Conservation (phyloP, 306 rosid species). For the Astragalus membranaceus region DNA sequence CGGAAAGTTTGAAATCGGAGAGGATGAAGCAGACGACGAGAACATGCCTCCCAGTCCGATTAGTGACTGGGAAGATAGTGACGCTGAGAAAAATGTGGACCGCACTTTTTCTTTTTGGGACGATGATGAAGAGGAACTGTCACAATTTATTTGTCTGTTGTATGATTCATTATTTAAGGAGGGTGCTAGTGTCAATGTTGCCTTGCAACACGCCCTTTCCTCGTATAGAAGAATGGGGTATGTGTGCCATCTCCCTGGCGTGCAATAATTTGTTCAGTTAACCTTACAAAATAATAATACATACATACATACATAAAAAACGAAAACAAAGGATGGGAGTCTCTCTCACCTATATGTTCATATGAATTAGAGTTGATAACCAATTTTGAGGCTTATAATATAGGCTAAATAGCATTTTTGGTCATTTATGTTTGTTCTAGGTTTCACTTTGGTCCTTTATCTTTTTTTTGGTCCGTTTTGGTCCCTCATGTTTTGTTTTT, state of each 20-base stretch:
- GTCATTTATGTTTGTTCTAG: too few species aligned
- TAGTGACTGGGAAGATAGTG: conserved; percentile 98
- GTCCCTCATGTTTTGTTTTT: too few species aligned
- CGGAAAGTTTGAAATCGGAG: conserved; percentile 88
- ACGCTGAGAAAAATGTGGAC: conserved; percentile 53
- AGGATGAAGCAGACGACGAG: conserved; percentile 81
- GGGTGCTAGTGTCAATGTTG: conserved; percentile 57
- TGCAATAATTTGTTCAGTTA: conserved; percentile 32
- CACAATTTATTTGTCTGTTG: conserved; percentile 68
- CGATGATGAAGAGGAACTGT: conserved; percentile 74
- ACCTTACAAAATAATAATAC: conserved; percentile 5
- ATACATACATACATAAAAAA: background rate
- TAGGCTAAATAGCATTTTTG: too few species aligned
- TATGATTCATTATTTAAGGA: conserved; percentile 82
- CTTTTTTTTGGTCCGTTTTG: too few species aligned
- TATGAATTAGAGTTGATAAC: conserved; percentile 22
- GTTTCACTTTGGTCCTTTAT: too few species aligned
- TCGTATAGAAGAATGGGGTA: conserved; percentile 79
- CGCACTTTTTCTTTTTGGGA: conserved; percentile 43
- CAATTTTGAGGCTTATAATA: conserved; percentile 55
- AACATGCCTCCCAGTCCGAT: conserved; percentile 57
- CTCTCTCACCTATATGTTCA: background rate
- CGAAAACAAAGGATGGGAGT: conserved; percentile 1
- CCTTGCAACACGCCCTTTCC: conserved; percentile 76
- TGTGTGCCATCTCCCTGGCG: conserved; percentile 69